A percentile compares a stretch with the other conserved stretches of the same genome.
phyloP scores from a whole-genome alignment of 495 filamentous ascomycete species.

The Penicillium flavigenum region DNA sequence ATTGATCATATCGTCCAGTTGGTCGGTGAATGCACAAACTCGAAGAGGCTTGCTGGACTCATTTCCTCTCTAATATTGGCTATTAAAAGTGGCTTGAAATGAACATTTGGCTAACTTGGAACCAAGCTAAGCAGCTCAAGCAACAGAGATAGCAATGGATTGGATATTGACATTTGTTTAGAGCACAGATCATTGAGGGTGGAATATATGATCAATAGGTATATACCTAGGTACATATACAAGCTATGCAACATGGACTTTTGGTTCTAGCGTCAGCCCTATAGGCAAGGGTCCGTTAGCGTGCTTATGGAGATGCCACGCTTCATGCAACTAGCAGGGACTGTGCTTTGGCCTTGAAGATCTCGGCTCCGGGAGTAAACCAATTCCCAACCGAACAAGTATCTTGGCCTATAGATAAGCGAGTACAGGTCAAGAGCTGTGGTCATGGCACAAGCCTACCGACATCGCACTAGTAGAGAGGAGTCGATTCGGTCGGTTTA shows the following conservation, averaged over 20 bases:
- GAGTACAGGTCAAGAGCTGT: background rate
- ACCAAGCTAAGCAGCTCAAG: background rate
- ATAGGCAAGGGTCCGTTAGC: slow-evolving; percentile 16
- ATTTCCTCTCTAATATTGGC: background rate
- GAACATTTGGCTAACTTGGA: background rate
- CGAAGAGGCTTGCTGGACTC: background rate
- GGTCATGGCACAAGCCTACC: background rate
- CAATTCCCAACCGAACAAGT: background rate
- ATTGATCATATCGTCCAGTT: background rate
- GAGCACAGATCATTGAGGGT: background rate
- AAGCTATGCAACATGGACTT: slow-evolving; percentile 18
- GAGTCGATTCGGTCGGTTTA: slow-evolving; percentile 3
- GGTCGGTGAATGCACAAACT: background rate
- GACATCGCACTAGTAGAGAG: background rate
- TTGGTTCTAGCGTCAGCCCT: slow-evolving; percentile 28
- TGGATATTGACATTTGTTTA: background rate
- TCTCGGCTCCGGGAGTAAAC: background rate
- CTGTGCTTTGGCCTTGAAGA: slow-evolving; percentile 5
- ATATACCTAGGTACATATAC: too few species aligned
- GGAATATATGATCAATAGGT: background rate
- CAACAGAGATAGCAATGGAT: background rate
- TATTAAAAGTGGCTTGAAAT: background rate
- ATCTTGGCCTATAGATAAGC: background rate
- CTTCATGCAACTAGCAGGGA: background rate
- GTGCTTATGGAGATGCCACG: slow-evolving; percentile 8